Base-by-base conservation (phyloP, 192 early-diverging fungal species). In the Dimargaris xerosporica region DNA sequence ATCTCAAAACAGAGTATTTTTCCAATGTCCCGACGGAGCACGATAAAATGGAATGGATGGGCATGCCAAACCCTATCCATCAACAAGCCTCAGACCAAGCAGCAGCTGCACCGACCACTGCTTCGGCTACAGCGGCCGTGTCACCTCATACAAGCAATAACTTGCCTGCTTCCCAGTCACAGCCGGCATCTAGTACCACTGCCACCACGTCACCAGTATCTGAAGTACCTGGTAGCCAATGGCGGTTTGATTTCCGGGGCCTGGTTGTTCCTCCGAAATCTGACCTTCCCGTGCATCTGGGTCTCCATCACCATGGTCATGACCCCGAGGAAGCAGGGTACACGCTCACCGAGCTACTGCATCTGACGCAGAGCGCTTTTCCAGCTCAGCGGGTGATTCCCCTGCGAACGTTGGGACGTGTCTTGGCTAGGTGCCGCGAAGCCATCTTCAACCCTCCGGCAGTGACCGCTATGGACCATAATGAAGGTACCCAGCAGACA, bases 281-380 rank as follows among this genome's bases (percentile, higher is more conserved):
- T 9, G 72, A 87, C 2, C 69, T 84, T 1, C 82, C 87, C 1
- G 67, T 73, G 0, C 72, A 83, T 58, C 69, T 71, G 0, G 94
- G 89, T 6, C 73, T 96, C 13, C 89, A 94, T 74, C 94, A 96
- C 69, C 94, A 96, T 63, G 91, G 90, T 9, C 82, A 85, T 21
- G 79, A 88, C 30, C 90, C 94, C 13, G 82, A 82, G 0, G 75
- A 81, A 59, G 82, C 94, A 21, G 94, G 94, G 29, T 96, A 94
- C 70, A 89, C 90, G 0, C 66, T 93, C 0, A 75, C 83, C 0
- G 93, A 95, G 70, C 67, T 95, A 16, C 69, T 91, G 30, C 82
- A 88, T 67, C 71, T 95, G 44, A 80, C 84, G 48, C 82, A 88
- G 56, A 92, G 90, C 62, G 82, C 85, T 5, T 82, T 89, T 3